Evolutionary conservation across 306 rosid species (phyloP).

Genomic region (Parietaria judaica): DNA sequence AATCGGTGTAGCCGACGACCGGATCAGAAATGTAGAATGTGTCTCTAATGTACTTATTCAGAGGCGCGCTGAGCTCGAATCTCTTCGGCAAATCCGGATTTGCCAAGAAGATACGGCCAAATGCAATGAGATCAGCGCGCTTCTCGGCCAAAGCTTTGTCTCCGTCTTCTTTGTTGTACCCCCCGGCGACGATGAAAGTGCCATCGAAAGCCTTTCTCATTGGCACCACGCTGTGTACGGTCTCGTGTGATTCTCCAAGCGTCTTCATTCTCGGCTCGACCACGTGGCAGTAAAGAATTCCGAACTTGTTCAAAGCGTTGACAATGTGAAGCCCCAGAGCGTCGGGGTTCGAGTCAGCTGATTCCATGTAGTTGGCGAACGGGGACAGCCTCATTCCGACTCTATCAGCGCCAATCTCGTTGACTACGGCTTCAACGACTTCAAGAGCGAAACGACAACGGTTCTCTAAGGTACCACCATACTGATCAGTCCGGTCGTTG

Average conservation of each 20-base stretch:
- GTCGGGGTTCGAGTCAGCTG: slow-evolving; percentile 46
- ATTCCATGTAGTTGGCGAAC: slow-evolving; percentile 33
- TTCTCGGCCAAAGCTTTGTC: slow-evolving; percentile 37
- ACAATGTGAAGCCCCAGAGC: slow-evolving; percentile 39
- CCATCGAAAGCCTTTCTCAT: slow-evolving; percentile 61
- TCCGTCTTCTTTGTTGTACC: slow-evolving; percentile 43
- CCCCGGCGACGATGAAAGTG: slow-evolving; percentile 48
- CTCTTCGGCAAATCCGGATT: slow-evolving; percentile 56
- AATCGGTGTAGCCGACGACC: slow-evolving; percentile 51
- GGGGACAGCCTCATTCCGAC: slow-evolving; percentile 65
- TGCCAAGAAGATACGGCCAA: slow-evolving; percentile 48
- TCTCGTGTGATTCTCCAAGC: slow-evolving; percentile 11
- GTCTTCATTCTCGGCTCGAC: slow-evolving; percentile 52
- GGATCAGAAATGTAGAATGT: slow-evolving; percentile 42
- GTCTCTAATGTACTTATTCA: slow-evolving; percentile 33
- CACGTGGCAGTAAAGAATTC: slow-evolving; percentile 51
- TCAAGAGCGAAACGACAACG: slow-evolving; percentile 49
- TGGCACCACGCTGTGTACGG: slow-evolving; percentile 29
- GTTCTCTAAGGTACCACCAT: slow-evolving; percentile 68
- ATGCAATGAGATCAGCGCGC: slow-evolving; percentile 47
- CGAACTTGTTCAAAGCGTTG: slow-evolving; percentile 37
- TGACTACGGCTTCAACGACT: slow-evolving; percentile 38
- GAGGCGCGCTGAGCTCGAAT: slow-evolving; percentile 33
- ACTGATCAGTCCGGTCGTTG: slow-evolving; percentile 54
- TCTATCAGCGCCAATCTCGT: slow-evolving; percentile 52